Evolutionary conservation across 2,329 filamentous ascomycete species (phyloP), one percentile per base, ranked within the genome.

Genomic region (Epicoccum nigrum): DNA sequence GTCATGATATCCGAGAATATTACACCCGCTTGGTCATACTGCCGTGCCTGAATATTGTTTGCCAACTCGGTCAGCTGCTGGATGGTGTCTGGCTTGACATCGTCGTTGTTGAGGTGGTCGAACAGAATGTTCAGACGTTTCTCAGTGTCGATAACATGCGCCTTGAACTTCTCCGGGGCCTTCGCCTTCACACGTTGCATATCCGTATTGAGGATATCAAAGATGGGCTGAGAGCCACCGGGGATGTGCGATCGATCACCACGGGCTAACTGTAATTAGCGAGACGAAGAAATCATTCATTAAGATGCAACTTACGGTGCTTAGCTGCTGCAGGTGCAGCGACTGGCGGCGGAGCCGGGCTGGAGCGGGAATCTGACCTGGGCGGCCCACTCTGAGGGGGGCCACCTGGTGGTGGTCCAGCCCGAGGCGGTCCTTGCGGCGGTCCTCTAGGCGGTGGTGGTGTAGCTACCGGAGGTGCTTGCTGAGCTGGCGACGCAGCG

Each of bases 21-120:
- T 9, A 68, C 66, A 58, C 70, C 67, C 7, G 78, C 78, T 21
- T 72, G 62, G n/a, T 79, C 77, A 55, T 76, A 79, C 16, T 79
- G 69, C 54, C 72, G 73, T 9, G 59, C 61, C 37, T 76, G 68
- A 11, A 80, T 62, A 33, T 70, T 67, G 46, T 65, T 65, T 17
- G 71, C 67, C 23, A 92, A 76, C 63, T 85, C 77, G 7, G 80
- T 79, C 63, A 92, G 78, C 38, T 86, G 80, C 54, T 84, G 80
- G 41, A 92, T 83, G 0, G 89, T 97, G 65, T 89, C 87, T 1
- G 89, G 84, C 76, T 88, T 89, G 46, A 97, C 80, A 32, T 97
- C 79, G 67, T 97, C 92, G 61, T 97, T 97, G 81, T 97, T 99
- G 38, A 99, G 81, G 73, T 97, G 92, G 69, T 99, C 93, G 71